Base-by-base conservation (phyloP, 768 basidiomycete genomes). In the Cyclocybe cylindracea region DNA sequence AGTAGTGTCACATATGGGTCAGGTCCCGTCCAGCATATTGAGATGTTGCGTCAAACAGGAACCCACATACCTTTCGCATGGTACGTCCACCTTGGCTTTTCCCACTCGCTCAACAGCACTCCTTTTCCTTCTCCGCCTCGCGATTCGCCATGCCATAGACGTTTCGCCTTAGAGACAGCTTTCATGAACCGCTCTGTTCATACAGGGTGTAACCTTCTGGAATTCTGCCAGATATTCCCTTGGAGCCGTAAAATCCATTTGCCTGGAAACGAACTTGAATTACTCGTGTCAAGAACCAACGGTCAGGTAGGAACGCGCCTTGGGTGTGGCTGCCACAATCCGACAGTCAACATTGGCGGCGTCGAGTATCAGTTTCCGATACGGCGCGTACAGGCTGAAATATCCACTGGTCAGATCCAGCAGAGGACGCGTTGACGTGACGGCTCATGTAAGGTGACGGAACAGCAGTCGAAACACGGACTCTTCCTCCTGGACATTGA, bases 381-480 rank as follows among this genome's bases (percentile, higher is more conserved):
- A 98, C 10, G 79, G 81, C 51, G 78, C 73, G 63, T 89, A 90
- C 32, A 98, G 73, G 6, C 90, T 90, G 65, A 99, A 98, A 70
- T 99, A 99, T 9, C 97, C 97, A 61, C 88, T 94, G 6, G 97
- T 99, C 63, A 98, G 72, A 65, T 97, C 91, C 29, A 87, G 68
- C 13, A 80, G 61, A n/a, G 82, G 83, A 13, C 73, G 56, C 18
- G 42, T 38, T 33, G 34, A 39, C 34, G 33, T 62, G 19, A 42
- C 37, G 14, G 48, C 44, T 35, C 53, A 42, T 5, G 66, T 61
- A 24, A 86, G 56, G 50, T 75, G 66, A n/a, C 78, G 63, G 58
- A 92, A 90, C 18, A 94, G 76, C 32, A 74, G 65, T 5, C 70
- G 59, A 29, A 94, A 66, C 16, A 76, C 75, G 3, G 70, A 70